Conservation (phyloP, 2,329 filamentous ascomycete genomes). For the Acarospora socialis region DNA sequence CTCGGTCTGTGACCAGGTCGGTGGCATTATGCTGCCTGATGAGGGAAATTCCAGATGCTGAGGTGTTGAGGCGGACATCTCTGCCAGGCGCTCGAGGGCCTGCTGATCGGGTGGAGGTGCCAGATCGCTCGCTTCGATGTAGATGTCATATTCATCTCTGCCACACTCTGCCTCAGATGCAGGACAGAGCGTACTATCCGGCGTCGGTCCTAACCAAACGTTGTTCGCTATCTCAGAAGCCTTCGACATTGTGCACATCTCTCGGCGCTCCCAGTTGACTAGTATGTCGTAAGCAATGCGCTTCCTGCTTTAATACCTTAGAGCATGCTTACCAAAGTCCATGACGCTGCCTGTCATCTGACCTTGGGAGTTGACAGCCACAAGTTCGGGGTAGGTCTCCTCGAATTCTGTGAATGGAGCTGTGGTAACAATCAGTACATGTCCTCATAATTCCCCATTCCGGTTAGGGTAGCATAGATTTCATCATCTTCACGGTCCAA, state of each 20-base stretch:
- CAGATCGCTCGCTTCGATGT: conserved; percentile 80
- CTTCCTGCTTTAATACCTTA: background rate
- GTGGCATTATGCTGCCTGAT: conserved; percentile 79
- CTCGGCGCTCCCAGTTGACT: conserved; percentile 69
- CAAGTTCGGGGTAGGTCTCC: conserved; percentile 49
- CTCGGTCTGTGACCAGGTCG: conserved; percentile 70
- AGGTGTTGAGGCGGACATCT: conserved; percentile 37
- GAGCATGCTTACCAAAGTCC: conserved; percentile 53
- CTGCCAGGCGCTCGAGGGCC: conserved; percentile 49
- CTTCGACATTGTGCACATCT: conserved; percentile 89
- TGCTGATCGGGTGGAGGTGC: conserved; percentile 59
- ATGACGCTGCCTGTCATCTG: conserved; percentile 61
- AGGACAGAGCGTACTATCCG: conserved; percentile 42
- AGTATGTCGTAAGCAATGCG: background rate
- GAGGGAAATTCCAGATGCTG: conserved; percentile 71
- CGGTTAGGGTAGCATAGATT: no score
- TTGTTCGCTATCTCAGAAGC: conserved; percentile 80
- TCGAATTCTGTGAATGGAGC: conserved; percentile 60
- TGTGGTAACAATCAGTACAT: no score
- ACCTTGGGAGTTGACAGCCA: conserved; percentile 61
- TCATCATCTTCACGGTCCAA: no score
- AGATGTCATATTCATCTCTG: conserved; percentile 53
- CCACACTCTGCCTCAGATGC: conserved; percentile 34
- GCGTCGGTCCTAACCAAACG: conserved; percentile 80
- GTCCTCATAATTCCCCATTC: no score